phyloP scores from a whole-genome alignment of 805 yeast species.

The Wickerhamomyces xylosicus region DNA sequence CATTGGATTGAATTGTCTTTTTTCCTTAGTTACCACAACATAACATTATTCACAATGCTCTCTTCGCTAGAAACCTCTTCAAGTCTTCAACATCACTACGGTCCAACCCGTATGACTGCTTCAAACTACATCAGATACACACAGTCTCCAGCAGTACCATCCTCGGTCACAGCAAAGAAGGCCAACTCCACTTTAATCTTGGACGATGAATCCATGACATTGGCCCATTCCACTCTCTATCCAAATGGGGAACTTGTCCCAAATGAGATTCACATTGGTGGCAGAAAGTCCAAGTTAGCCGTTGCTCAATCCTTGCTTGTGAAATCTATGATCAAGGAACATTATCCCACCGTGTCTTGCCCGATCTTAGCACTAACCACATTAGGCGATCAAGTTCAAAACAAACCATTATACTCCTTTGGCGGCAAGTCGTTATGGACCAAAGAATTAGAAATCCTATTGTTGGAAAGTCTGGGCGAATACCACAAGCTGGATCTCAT shows the following conservation, averaged over 20 bases:
- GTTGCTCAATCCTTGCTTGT: slow-evolving; percentile 78
- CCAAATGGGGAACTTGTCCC: background rate
- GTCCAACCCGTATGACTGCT: background rate
- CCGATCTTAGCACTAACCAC: slow-evolving; percentile 76
- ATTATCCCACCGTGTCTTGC: slow-evolving; percentile 58
- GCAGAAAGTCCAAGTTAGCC: slow-evolving; percentile 82
- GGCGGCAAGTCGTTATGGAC: slow-evolving; percentile 98
- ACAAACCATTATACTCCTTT: slow-evolving; percentile 81
- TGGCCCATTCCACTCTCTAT: slow-evolving; percentile 5
- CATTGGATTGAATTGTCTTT: too few species aligned
- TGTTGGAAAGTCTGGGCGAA: slow-evolving; percentile 50
- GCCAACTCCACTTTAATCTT: slow-evolving; percentile 14
- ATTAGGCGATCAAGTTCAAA: slow-evolving; percentile 81
- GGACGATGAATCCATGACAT: slow-evolving; percentile 15
- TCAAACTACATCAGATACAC: background rate
- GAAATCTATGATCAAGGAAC: slow-evolving; percentile 42
- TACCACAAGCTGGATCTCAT: slow-evolving; percentile 72
- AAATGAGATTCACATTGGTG: slow-evolving; percentile 47
- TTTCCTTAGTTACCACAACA: too few species aligned
- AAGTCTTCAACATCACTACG: slow-evolving; percentile 6
- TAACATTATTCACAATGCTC: slow-evolving; percentile 7
- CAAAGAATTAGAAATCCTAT: slow-evolving; percentile 76
- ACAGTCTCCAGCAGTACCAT: background rate
- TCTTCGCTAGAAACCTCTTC: slow-evolving; percentile 13
- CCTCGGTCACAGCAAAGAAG: slow-evolving; percentile 3